Conservation (phyloP, 306 rosid species). For the Cicer chorassanicum region DNA sequence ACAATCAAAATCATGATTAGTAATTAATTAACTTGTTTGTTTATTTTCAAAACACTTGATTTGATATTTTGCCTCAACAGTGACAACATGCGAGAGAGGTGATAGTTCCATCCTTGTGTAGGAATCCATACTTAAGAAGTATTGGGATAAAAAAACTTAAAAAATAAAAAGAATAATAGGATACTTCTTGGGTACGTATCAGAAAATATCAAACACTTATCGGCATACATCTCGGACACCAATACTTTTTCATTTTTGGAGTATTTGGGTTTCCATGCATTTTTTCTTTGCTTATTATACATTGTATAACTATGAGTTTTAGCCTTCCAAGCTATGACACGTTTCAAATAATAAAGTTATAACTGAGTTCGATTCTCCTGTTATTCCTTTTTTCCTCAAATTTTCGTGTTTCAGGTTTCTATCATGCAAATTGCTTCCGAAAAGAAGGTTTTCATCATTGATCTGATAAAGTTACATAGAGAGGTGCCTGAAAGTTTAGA, state of each 20-base stretch:
- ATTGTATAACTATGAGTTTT: background rate
- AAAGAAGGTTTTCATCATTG: conserved; percentile 72
- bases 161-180: background rate
- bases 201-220: background rate
- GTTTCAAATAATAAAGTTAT: conserved; percentile 23
- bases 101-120: background rate
- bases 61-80: too few relatives aligned
- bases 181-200: background rate
- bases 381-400: conserved; percentile 23
- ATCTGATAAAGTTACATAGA: conserved; percentile 73
- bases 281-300: conserved; percentile 36
- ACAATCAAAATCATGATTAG: too few relatives aligned
- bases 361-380: conserved; percentile 17
- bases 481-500: conserved; percentile 72
- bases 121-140: background rate
- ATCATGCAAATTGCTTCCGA: conserved; percentile 94
- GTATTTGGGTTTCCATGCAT: background rate
- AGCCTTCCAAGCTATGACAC: conserved; percentile 18
- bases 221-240: background rate
- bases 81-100: background rate
- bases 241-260: background rate
- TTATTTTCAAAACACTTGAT: too few relatives aligned
- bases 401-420: conserved; percentile 78
- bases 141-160: background rate
- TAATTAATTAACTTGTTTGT: too few relatives aligned